A percentile compares a stretch with the other conserved stretches of the same genome.
phyloP scores from a whole-genome alignment of 495 filamentous ascomycete genomes.

The Aspergillus incahuasiensis region DNA sequence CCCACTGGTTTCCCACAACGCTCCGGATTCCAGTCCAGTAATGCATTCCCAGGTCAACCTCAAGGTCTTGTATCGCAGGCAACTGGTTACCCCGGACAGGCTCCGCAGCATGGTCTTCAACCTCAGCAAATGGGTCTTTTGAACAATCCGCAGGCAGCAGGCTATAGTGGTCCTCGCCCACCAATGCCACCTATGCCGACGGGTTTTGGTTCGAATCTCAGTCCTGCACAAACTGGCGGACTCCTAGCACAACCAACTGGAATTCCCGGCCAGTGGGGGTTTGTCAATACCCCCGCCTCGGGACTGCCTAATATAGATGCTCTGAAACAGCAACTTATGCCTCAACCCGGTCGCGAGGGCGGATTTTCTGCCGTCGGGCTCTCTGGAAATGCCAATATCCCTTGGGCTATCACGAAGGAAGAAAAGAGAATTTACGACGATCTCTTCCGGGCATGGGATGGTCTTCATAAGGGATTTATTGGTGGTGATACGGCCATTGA shows the following conservation, averaged over 20 bases:
- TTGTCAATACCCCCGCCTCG: constrained; percentile 87
- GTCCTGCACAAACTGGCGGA: constrained; percentile 59
- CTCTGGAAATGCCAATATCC: constrained; percentile 89
- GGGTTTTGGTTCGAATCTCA: constrained; percentile 63
- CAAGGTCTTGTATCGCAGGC: constrained; percentile 28
- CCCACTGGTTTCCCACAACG: constrained; percentile 62
- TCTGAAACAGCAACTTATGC: constrained; percentile 96
- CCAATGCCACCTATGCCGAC: constrained; percentile 96
- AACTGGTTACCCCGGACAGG: constrained; percentile 43
- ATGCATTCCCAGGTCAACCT: constrained; percentile 30
- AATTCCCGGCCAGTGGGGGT: constrained; percentile 92
- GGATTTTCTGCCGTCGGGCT: constrained; percentile 86
- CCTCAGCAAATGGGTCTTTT: constrained; percentile 47
- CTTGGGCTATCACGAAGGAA: constrained; percentile 98
- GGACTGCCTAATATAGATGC: constrained; percentile 92
- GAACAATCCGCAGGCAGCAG: constrained; percentile 54
- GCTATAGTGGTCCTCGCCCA: constrained; percentile 72
- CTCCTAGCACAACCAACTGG: constrained; percentile 95
- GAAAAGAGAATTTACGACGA: constrained; percentile 98
- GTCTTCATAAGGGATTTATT: constrained; percentile 88
- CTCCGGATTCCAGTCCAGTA: constrained; percentile 31
- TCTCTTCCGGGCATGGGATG: constrained; percentile 96
- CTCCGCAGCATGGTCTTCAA: constrained; percentile 37
- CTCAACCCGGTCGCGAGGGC: constrained; percentile 87
- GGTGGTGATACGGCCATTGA: constrained; percentile 92